Conservation (phyloP, 768 basidiomycete species). For the Boletus insuetus region DNA sequence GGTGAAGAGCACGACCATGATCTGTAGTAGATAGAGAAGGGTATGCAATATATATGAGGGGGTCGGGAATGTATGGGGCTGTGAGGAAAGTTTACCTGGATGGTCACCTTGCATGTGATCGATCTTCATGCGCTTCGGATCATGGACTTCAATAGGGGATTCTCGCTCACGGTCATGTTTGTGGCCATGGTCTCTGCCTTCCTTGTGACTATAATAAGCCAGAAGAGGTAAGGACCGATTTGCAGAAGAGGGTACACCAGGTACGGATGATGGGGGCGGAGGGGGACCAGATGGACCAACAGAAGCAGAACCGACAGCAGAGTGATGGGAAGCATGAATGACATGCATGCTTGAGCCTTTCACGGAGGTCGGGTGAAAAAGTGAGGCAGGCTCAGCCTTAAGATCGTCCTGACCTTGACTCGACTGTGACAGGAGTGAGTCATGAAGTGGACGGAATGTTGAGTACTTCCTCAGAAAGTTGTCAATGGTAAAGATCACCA, state of each 20-base stretch:
- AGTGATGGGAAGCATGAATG: slow-evolving; percentile 11
- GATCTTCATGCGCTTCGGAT: slow-evolving; percentile 60
- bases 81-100: slow-evolving; percentile 35
- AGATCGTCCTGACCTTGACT: no score
- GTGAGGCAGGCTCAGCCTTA: no score
- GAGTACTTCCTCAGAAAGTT: background rate
- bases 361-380: no score
- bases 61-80: slow-evolving; percentile 28
- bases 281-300: slow-evolving; percentile 34
- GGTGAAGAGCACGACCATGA: slow-evolving; percentile 37
- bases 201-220: slow-evolving; percentile 37
- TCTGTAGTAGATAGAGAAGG: slow-evolving; percentile 28
- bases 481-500: background rate
- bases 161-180: slow-evolving; percentile 46
- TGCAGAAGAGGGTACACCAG: slow-evolving; percentile 27
- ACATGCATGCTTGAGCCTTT: no score
- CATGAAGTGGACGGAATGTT: background rate
- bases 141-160: slow-evolving; percentile 45
- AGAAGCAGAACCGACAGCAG: slow-evolving; percentile 33
- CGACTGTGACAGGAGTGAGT: background rate
- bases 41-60: slow-evolving; percentile 31
- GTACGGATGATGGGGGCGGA: slow-evolving; percentile 28
- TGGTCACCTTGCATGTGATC: slow-evolving; percentile 47
- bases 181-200: slow-evolving; percentile 38
- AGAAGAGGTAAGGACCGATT: slow-evolving; percentile 33